Evolutionary conservation across 2,329 filamentous ascomycete species (phyloP).

Genomic region (Pseudocercospora ulei): DNA sequence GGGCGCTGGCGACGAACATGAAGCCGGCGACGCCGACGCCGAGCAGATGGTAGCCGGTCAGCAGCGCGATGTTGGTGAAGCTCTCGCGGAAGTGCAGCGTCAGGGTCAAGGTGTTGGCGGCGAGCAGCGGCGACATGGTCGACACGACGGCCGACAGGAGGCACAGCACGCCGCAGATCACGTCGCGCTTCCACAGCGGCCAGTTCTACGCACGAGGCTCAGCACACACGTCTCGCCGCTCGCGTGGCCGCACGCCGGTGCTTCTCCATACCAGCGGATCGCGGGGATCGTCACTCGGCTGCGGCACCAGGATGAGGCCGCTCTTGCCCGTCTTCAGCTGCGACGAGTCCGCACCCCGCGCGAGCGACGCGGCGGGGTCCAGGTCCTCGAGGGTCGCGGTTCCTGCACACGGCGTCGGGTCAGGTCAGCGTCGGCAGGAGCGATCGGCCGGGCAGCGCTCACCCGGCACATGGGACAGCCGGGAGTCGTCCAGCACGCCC

Average conservation of each 20-base stretch:
- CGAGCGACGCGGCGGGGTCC: slow-evolving; percentile 22
- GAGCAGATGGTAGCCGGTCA: slow-evolving; percentile 80
- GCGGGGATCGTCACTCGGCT: slow-evolving; percentile 82
- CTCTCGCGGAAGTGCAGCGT: slow-evolving; percentile 52
- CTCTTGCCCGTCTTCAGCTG: slow-evolving; percentile 27
- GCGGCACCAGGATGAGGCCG: slow-evolving; percentile 63
- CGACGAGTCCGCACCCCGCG: slow-evolving; percentile 16
- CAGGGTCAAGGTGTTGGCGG: slow-evolving; percentile 75
- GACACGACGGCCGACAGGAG: slow-evolving; percentile 73
- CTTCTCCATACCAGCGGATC: slow-evolving; percentile 59
- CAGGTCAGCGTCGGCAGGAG: not conserved
- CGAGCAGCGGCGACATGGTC: slow-evolving; percentile 74
- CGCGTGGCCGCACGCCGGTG: too few relatives aligned
- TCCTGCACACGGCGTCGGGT: slow-evolving; percentile 28
- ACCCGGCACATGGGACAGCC: slow-evolving; percentile 23
- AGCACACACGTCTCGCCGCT: slow-evolving; percentile 23
- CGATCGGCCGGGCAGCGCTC: slow-evolving; percentile 1
- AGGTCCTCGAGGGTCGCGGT: slow-evolving; percentile 39
- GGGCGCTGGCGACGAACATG: slow-evolving; percentile 75
- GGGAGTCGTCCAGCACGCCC: slow-evolving; percentile 21
- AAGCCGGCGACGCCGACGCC: slow-evolving; percentile 73
- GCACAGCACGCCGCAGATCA: slow-evolving; percentile 69
- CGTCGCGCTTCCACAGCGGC: slow-evolving; percentile 76
- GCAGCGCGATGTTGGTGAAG: slow-evolving; percentile 67
- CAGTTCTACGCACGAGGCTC: slow-evolving; percentile 52